Evolutionary conservation across 2,329 filamentous ascomycete genomes (phyloP).

Genomic region (Cytospora chrysosperma): DNA sequence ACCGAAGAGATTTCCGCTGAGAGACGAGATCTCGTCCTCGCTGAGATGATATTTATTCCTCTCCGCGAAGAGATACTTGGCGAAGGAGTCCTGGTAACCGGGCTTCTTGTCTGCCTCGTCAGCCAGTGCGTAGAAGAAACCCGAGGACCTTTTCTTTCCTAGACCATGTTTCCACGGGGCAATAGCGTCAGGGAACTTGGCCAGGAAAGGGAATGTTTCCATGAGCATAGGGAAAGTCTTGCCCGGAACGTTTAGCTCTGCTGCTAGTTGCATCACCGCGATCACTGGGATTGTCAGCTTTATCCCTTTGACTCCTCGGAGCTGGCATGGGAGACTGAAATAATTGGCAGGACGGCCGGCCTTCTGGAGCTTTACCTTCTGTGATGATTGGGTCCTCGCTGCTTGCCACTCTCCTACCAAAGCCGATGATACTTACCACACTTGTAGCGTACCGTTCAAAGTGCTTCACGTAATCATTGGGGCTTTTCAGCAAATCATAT

Average conservation of each 20-base stretch:
- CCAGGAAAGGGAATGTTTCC: conserved; percentile 53
- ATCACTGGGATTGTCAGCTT: conserved; percentile 39
- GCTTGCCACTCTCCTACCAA: conserved; percentile 50
- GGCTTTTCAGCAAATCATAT: conserved; percentile 44
- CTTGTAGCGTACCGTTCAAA: conserved; percentile 54
- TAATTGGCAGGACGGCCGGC: not conserved
- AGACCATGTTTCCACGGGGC: conserved; percentile 51
- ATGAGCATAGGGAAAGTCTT: conserved; percentile 57
- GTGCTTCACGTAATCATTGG: conserved; percentile 50
- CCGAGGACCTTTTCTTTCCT: conserved; percentile 45
- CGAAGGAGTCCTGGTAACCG: conserved; percentile 40
- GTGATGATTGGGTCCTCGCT: conserved; percentile 57
- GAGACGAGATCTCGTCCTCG: conserved; percentile 44
- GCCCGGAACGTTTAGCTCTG: conserved; percentile 53
- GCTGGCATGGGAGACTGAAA: not conserved
- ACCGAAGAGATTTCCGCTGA: conserved; percentile 49
- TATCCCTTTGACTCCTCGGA: not conserved
- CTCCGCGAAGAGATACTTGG: conserved; percentile 48
- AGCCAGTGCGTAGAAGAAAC: conserved; percentile 53
- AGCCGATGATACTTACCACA: conserved; percentile 56
- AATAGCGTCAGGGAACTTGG: conserved; percentile 47
- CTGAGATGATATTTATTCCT: conserved; percentile 45
- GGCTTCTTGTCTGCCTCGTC: conserved; percentile 46
- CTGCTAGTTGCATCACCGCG: conserved; percentile 55
- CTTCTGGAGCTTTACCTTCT: conserved; percentile 34